Conservation (phyloP, 225 moss, liverwort and hornwort genomes). For the Polytrichum formosum region DNA sequence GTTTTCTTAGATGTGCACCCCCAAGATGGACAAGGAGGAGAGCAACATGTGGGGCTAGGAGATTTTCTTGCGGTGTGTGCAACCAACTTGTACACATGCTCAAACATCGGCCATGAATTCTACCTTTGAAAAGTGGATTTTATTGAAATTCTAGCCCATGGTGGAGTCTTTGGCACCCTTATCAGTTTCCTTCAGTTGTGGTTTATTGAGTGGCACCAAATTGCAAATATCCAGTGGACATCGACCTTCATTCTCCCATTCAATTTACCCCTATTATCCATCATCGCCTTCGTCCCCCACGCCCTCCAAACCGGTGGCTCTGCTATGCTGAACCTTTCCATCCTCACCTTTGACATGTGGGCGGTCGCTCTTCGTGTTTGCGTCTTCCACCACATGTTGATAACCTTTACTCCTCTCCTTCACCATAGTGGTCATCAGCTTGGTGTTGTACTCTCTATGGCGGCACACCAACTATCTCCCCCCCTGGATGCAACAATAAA, state of each 20-base stretch:
- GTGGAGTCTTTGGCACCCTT: conserved; percentile 43
- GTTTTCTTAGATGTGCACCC: conserved; percentile 51
- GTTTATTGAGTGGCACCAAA: conserved; percentile 11
- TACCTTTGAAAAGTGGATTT: conserved; percentile 35
- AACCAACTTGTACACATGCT: conserved; percentile 38
- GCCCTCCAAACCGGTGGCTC: conserved; percentile 41
- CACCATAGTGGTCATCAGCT: neutral
- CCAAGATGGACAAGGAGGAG: conserved; percentile 36
- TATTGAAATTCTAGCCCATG: conserved; percentile 40
- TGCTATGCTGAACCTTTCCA: conserved; percentile 49
- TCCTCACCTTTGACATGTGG: conserved; percentile 62
- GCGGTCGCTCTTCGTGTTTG: conserved; percentile 39
- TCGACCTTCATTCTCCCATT: no score
- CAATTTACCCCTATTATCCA: no score
- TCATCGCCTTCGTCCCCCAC: conserved; percentile 34
- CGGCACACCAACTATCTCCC: neutral
- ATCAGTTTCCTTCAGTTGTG: conserved; percentile 49
- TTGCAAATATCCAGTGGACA: neutral
- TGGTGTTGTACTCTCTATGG: conserved; percentile 2
- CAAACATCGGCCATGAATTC: conserved; percentile 51
- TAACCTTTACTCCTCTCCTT: conserved; percentile 2
- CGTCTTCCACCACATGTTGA: conserved; percentile 29
- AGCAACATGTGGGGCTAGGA: conserved; percentile 35
- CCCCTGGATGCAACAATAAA: no score
- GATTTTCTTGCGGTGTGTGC: conserved; percentile 34